Conservation (phyloP, 139 green algal species). For the Auxenochlorella pyrenoidosa region DNA sequence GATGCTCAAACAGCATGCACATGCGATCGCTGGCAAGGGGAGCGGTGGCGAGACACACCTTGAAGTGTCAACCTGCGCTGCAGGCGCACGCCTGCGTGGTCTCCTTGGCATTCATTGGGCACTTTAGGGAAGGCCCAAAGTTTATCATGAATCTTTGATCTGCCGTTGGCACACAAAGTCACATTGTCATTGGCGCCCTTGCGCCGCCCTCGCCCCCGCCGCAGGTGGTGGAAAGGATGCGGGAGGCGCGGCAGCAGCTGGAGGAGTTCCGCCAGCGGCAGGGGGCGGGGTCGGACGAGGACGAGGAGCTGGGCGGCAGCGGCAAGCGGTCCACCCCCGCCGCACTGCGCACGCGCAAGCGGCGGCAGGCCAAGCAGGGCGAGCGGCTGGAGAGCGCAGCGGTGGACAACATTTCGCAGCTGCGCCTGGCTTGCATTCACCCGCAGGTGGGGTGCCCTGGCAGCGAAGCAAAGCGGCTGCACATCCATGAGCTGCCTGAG, state of each 20-base stretch:
- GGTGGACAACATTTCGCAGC: conserved; percentile 53
- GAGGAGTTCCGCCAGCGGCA: background rate
- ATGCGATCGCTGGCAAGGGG: no score
- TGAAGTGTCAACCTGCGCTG: no score
- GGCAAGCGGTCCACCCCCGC: background rate
- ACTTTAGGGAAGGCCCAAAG: no score
- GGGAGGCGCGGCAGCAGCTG: conserved; percentile 16
- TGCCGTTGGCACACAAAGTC: no score
- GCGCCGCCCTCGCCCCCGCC: background rate
- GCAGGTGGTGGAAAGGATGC: conserved; percentile 26
- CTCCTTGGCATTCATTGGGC: no score
- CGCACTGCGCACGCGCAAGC: background rate
- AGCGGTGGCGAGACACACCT: no score
- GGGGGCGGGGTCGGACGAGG: background rate
- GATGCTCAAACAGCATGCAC: no score
- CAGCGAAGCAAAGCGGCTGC: no score
- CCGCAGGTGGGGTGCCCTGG: conserved; percentile 38
- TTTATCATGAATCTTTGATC: no score
- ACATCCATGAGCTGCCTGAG: no score
- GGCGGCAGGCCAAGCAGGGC: background rate
- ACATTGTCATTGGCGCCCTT: no score
- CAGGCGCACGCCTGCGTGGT: no score
- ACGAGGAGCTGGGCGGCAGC: background rate
- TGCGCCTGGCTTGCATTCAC: conserved; percentile 80
- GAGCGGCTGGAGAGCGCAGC: conserved; percentile 39